These are phyloP conservation scores for Globisporangium spinosum DNA, from an alignment of 352 stramenopile species.

Conservation along the genomic window DNA sequence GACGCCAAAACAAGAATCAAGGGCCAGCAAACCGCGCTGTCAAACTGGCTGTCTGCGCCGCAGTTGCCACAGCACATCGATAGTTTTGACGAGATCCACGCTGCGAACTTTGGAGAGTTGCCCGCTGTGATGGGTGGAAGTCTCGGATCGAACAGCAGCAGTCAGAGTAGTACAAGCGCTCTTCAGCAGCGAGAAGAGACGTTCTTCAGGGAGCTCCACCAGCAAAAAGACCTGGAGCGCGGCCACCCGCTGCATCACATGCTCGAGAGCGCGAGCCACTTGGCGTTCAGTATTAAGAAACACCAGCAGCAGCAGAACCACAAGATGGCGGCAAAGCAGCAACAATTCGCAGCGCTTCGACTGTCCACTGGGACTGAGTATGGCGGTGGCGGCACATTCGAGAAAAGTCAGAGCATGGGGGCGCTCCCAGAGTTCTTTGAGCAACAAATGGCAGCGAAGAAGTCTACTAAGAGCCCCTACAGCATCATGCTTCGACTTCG, in stretches of 20 bases:
- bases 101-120: conserved; percentile 21
- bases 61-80: conserved; percentile 61
- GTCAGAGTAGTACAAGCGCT: not conserved
- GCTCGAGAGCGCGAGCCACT: conserved; percentile 49
- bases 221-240: conserved; percentile 44
- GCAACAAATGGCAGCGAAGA: conserved; percentile 25
- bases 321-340: conserved; percentile 22
- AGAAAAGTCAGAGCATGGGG: conserved; percentile 35
- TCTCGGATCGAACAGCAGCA: not conserved
- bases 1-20: not conserved
- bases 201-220: conserved; percentile 71
- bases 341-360: conserved; percentile 39
- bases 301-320: conserved; percentile 39
- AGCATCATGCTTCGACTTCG: conserved; percentile 44
- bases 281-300: conserved; percentile 31
- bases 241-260: conserved; percentile 70
- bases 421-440: conserved; percentile 40
- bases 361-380: not conserved
- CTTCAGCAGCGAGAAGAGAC: conserved; percentile 45
- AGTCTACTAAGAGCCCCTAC: conserved; percentile 48
- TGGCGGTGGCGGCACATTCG: conserved; percentile 28
- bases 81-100: conserved; percentile 39
- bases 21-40: conserved; percentile 24
- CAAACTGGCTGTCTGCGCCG: conserved; percentile 40
- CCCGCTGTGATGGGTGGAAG: not conserved